A percentile compares a stretch with the other conserved stretches of the same genome.
phyloP scores from a whole-genome alignment of 2,329 filamentous ascomycete species.

The Ascochyta clinopodiicola region DNA sequence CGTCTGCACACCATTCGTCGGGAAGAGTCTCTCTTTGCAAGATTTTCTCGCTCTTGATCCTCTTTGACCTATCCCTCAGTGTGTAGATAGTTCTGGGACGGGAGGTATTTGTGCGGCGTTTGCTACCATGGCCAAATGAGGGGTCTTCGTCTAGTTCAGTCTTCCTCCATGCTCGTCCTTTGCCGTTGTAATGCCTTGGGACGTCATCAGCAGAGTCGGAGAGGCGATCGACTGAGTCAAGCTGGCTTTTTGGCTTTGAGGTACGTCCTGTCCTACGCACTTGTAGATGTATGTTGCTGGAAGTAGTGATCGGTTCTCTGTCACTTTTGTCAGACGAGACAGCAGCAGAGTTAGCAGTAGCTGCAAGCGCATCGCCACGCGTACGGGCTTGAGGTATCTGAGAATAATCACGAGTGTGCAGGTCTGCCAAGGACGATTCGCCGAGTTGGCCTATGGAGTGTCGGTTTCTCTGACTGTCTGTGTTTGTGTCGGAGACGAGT shows the following conservation, averaged over 20 bases:
- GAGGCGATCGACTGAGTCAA: neutral
- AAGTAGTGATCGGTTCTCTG: too few species aligned
- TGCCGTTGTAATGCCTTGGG: conserved; percentile 1
- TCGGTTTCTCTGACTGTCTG: neutral
- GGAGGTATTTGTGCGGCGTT: neutral
- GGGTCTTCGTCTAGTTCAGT: neutral
- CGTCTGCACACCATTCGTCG: neutral
- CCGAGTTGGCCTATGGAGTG: neutral
- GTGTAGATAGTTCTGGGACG: neutral
- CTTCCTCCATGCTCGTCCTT: conserved; percentile 1
- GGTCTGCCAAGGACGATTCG: neutral
- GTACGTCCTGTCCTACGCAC: neutral
- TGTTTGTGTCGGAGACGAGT: neutral
- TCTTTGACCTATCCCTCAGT: neutral
- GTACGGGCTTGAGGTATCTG: neutral
- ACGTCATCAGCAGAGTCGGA: neutral
- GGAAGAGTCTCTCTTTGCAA: too few species aligned
- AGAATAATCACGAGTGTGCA: neutral
- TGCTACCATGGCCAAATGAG: neutral
- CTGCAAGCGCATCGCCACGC: neutral
- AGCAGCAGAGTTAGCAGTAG: neutral
- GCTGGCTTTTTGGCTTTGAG: neutral
- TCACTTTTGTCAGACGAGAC: neutral
- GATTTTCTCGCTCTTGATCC: neutral
- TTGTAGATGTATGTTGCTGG: neutral